A percentile compares a stretch with the other conserved stretches of the same genome.
Conservation (phyloP, 495 filamentous ascomycete genomes). For the Aspergillus ellipticus region DNA sequence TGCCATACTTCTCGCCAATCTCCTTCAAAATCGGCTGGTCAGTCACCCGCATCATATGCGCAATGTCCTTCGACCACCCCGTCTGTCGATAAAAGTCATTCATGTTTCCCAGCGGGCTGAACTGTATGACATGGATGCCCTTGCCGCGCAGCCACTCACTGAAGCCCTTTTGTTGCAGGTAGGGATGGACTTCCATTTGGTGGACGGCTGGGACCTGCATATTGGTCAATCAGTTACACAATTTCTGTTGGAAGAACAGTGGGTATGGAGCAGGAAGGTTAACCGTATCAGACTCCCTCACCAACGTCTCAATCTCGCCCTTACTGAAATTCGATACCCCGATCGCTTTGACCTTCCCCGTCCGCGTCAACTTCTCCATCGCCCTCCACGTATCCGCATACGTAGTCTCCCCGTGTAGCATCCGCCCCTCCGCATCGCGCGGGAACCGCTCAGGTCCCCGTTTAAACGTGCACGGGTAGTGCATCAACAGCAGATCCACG, state of each 20-base stretch:
- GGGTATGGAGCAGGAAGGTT: too few species aligned
- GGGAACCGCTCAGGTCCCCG: conserved; percentile 33
- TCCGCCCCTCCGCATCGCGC: conserved; percentile 33
- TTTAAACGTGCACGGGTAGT: conserved; percentile 54
- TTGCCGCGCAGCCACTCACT: conserved; percentile 44
- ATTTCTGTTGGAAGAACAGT: background rate
- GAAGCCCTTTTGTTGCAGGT: conserved; percentile 57
- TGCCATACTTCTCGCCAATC: conserved; percentile 58
- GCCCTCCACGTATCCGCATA: conserved; percentile 50
- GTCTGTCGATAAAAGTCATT: conserved; percentile 58
- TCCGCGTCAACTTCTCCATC: conserved; percentile 55
- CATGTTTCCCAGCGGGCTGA: conserved; percentile 65
- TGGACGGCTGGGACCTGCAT: conserved; percentile 52
- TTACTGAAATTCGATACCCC: conserved; percentile 75
- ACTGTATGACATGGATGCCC: conserved; percentile 58
- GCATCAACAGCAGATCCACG: conserved; percentile 66
- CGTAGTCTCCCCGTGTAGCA: conserved; percentile 26
- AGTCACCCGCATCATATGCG: conserved; percentile 32
- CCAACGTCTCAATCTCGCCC: conserved; percentile 58
- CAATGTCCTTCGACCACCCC: conserved; percentile 22
- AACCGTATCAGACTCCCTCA: conserved; percentile 53
- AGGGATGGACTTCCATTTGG: conserved; percentile 60
- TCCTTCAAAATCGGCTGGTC: conserved; percentile 57
- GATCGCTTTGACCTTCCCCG: conserved; percentile 58
- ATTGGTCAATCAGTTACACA: background rate